Evolutionary conservation across 192 early-diverging fungal species (phyloP).

Genomic region (Anaeromyces robustus): DNA sequence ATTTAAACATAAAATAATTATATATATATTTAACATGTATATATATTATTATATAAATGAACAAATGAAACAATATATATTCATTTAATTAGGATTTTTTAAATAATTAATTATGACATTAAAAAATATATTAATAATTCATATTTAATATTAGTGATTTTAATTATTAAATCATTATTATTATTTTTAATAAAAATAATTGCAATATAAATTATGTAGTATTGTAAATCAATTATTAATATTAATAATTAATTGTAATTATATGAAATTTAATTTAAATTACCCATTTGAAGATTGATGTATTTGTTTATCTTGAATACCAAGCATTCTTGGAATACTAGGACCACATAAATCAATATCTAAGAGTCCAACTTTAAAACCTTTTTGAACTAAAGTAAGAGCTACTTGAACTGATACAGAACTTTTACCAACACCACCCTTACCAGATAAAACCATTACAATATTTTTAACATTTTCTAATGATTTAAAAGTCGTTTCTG

Average conservation of each 20-base stretch:
- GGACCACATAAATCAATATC: constrained; percentile 98
- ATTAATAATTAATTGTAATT: no score
- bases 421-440: constrained; percentile 7
- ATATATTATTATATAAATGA: no score
- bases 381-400: constrained; percentile 37
- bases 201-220: no score
- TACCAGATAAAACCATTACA: constrained; percentile 4
- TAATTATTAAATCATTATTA: no score
- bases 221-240: no score
- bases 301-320: constrained; percentile 70
- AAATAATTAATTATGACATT: no score
- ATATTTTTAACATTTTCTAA: constrained; percentile 1
- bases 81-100: no score
- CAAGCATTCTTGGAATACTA: constrained; percentile 89
- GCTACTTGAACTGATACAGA: constrained; percentile 15
- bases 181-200: no score
- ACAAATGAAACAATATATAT: no score
- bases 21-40: no score
- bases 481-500: not conserved
- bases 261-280: constrained; percentile 5
- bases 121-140: no score
- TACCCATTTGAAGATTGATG: constrained; percentile 83
- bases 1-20: constrained; percentile 3
- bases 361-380: constrained; percentile 68
- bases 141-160: no score